A percentile compares a stretch with the other conserved stretches of the same genome.
Conservation (phyloP, 441 rosid species). For the Cnidoscolus chayamansa region DNA sequence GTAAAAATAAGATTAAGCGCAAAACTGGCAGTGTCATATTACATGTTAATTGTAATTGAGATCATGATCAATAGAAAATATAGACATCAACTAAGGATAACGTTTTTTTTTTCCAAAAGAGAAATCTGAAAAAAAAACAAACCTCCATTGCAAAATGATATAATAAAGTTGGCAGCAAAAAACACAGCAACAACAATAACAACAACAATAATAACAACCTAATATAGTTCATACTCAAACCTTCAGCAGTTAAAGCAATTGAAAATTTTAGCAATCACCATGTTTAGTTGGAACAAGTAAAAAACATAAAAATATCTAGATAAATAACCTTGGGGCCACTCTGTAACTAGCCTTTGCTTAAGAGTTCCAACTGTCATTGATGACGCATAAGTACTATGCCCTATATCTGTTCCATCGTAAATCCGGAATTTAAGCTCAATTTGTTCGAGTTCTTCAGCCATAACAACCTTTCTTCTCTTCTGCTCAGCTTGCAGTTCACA, state of each 20-base stretch:
- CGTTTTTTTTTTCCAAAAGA: too few species aligned
- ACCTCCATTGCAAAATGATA: not conserved
- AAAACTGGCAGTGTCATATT: not conserved
- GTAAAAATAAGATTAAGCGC: not conserved
- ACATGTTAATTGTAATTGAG: not conserved
- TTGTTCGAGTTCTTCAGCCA: slow-evolving; percentile 30
- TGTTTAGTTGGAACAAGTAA: not conserved
- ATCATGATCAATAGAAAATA: too few species aligned
- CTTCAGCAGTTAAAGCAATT: not conserved
- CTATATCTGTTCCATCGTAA: slow-evolving; percentile 45
- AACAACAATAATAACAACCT: not conserved
- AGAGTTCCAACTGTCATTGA: slow-evolving; percentile 39
- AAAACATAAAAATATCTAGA: not conserved
- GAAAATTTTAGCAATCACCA: not conserved
- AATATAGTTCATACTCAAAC: not conserved
- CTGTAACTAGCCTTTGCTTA: slow-evolving; percentile 41
- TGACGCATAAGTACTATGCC: slow-evolving; percentile 34
- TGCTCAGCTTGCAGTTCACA: slow-evolving; percentile 26
- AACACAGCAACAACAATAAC: not conserved
- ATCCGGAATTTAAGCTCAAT: slow-evolving; percentile 47
- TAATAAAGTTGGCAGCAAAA: not conserved
- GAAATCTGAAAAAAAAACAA: too few species aligned
- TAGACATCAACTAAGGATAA: too few species aligned
- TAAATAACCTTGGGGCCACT: slow-evolving; percentile 45
- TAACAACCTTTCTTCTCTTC: slow-evolving; percentile 20